phyloP scores from a whole-genome alignment of 176 grass and related monocot species.

The Cenchrus fungigraminus region DNA sequence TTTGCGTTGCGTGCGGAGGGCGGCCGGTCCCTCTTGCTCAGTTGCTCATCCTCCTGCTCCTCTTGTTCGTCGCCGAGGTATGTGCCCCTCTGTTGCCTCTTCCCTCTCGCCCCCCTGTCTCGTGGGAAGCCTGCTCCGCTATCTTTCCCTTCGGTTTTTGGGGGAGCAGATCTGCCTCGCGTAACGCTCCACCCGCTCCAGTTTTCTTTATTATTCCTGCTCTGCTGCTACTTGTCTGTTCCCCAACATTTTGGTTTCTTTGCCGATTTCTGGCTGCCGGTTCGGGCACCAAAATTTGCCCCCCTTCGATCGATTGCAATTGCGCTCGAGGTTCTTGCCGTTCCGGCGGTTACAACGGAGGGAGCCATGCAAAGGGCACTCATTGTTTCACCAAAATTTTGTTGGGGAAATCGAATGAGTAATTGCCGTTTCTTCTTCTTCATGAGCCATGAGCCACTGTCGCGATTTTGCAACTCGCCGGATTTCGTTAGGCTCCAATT shows the following conservation, averaged over 20 bases:
- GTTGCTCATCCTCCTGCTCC: neutral
- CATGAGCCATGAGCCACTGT: neutral
- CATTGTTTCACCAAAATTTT: neutral
- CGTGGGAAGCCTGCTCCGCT: neutral
- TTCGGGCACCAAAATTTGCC: neutral
- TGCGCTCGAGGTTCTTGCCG: neutral
- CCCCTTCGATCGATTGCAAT: neutral
- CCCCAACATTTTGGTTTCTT: neutral
- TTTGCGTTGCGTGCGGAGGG: neutral
- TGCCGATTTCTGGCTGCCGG: neutral
- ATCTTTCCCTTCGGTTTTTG: neutral
- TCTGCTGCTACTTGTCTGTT: neutral
- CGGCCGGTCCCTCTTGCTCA: neutral
- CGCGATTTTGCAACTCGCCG: neutral
- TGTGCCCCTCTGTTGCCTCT: neutral
- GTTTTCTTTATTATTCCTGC: neutral
- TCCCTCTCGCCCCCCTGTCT: neutral
- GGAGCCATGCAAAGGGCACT: neutral
- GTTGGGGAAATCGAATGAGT: neutral
- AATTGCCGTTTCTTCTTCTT: neutral
- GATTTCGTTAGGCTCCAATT: neutral
- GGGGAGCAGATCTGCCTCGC: conserved; percentile 32
- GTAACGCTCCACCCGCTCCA: neutral
- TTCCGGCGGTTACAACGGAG: neutral
- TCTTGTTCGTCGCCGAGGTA: neutral